phyloP scores from a whole-genome alignment of 768 basidiomycete genomes.

The Favolaschia claudopus region DNA sequence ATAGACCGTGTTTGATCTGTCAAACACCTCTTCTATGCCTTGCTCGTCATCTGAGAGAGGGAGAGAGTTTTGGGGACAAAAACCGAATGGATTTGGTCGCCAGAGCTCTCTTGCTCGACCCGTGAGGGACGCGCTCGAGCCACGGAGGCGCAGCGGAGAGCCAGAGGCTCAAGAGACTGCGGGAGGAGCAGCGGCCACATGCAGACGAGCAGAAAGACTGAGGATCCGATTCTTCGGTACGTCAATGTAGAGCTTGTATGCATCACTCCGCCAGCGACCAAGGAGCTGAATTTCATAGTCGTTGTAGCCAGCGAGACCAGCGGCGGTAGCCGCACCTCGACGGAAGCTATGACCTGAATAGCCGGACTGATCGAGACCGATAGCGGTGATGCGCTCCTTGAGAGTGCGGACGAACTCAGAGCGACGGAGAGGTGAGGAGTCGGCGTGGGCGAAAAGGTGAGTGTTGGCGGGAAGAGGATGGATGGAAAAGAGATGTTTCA shows the following conservation, averaged over 20 bases:
- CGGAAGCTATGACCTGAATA: conserved; percentile 41
- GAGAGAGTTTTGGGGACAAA: conserved; percentile 17
- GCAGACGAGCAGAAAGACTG: conserved; percentile 40
- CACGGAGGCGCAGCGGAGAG: conserved; percentile 11
- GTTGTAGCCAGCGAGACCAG: conserved; percentile 36
- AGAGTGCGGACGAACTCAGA: conserved; percentile 24
- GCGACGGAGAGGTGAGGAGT: conserved; percentile 17
- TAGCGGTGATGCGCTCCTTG: neutral
- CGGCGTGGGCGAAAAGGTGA: conserved; percentile 23
- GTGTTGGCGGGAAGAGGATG: conserved; percentile 8
- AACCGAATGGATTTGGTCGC: conserved; percentile 15
- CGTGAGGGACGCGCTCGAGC: conserved; percentile 21
- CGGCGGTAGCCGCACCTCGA: conserved; percentile 37
- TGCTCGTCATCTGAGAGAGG: conserved; percentile 13
- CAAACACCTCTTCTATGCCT: no score
- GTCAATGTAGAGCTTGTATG: conserved; percentile 49
- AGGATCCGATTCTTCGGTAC: conserved; percentile 30
- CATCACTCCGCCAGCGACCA: conserved; percentile 45
- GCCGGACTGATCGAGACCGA: conserved; percentile 21
- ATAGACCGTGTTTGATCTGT: no score
- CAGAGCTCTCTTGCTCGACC: conserved; percentile 21
- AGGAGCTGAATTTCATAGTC: conserved; percentile 47
- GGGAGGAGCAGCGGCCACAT: conserved; percentile 28
- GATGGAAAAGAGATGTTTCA: conserved; percentile 2
- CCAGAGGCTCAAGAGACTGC: conserved; percentile 12